Evolutionary conservation across 2,329 filamentous ascomycete species (phyloP).

Genomic region (Leptographium procerum): DNA sequence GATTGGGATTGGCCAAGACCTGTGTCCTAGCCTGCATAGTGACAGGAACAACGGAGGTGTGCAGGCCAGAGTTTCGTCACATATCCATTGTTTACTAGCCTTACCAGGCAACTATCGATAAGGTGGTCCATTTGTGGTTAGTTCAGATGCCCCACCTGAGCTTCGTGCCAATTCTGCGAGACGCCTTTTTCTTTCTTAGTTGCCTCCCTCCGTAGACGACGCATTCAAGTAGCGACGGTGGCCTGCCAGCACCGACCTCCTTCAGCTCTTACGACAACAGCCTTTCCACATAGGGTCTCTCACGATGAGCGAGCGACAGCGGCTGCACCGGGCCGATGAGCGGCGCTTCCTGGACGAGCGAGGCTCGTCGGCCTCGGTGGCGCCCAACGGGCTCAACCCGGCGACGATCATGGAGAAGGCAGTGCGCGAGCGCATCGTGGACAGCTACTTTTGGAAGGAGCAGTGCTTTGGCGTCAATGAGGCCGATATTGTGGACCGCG

Average conservation of each 20-base stretch:
- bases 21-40: neutral
- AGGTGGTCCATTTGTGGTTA: neutral
- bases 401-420: constrained; percentile 94
- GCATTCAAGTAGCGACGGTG: neutral
- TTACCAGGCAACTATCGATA: constrained; percentile 16
- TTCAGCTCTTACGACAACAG: constrained; percentile 18
- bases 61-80: neutral
- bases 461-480: constrained; percentile 94
- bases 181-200: neutral
- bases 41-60: neutral
- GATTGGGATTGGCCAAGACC: neutral
- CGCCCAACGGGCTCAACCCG: constrained; percentile 82
- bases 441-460: constrained; percentile 97
- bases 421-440: constrained; percentile 87
- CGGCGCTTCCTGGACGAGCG: constrained; percentile 79
- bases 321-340: constrained; percentile 65
- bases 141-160: neutral
- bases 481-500: constrained; percentile 73
- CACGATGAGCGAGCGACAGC: constrained; percentile 1
- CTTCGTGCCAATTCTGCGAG: neutral
- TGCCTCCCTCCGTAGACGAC: neutral
- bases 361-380: constrained; percentile 62
- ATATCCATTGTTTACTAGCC: constrained; percentile 6
- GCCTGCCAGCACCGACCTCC: neutral
- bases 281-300: neutral